phyloP scores from a whole-genome alignment of 495 filamentous ascomycete genomes.

The Penicillium fimorum region DNA sequence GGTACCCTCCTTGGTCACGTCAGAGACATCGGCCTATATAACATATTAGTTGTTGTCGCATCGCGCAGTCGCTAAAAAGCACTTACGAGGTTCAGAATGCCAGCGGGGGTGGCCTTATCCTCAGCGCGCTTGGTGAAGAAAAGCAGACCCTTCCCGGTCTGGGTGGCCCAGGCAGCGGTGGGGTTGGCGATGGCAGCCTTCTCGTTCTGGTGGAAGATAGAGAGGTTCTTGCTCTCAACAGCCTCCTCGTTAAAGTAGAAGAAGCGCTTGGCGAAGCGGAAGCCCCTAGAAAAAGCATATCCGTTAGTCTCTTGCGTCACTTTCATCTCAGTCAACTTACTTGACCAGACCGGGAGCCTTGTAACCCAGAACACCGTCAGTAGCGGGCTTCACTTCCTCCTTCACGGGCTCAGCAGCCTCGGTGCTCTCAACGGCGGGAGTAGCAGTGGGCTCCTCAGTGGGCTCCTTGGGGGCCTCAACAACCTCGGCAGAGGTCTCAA shows the following conservation, averaged over 20 bases:
- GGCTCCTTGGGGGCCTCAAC: slow-evolving; percentile 38
- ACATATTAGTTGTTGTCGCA: slow-evolving; percentile 12
- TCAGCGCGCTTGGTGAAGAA: slow-evolving; percentile 86
- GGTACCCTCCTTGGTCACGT: slow-evolving; percentile 68
- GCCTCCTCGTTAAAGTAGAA: slow-evolving; percentile 93
- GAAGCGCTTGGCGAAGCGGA: slow-evolving; percentile 72
- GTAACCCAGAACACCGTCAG: slow-evolving; percentile 76
- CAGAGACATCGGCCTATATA: slow-evolving; percentile 74
- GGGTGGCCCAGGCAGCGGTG: slow-evolving; percentile 79
- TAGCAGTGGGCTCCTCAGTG: slow-evolving; percentile 28
- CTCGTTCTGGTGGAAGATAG: slow-evolving; percentile 77
- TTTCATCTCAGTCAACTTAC: slow-evolving; percentile 54
- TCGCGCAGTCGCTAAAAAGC: neutral
- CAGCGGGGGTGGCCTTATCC: slow-evolving; percentile 74
- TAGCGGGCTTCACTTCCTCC: slow-evolving; percentile 53
- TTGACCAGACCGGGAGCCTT: slow-evolving; percentile 88
- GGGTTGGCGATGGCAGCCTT: slow-evolving; percentile 76
- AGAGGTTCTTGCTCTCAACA: slow-evolving; percentile 69
- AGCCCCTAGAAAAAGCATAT: slow-evolving; percentile 43
- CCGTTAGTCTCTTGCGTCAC: slow-evolving; percentile 14
- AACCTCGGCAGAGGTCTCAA: slow-evolving; percentile 27
- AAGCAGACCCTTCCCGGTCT: slow-evolving; percentile 93
- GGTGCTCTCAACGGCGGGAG: slow-evolving; percentile 27
- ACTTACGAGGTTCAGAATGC: slow-evolving; percentile 82
- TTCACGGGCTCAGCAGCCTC: slow-evolving; percentile 50